Base-by-base conservation (phyloP, 257 asterid species). In the Solanum boliviense region DNA sequence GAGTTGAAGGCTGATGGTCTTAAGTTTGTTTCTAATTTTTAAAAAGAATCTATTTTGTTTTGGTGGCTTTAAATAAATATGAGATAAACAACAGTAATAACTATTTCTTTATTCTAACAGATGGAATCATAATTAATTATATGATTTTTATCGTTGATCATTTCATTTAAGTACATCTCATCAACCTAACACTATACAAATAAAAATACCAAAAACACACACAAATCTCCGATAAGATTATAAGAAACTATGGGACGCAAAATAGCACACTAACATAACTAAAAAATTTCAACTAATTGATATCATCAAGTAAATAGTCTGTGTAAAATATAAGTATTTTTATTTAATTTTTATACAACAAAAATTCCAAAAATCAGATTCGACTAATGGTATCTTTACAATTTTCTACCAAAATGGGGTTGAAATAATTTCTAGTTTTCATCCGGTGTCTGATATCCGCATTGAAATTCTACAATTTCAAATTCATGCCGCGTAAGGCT, bases 401-500 rank as follows among this genome's bases (percentile, higher is more conserved):
- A 41, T 78, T 78, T 41, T 78, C 16, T 35, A 34, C 18, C 46
- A 35, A 73, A 73, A 73, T 10, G 18, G 18, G 8, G 18, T 9
- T 18, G 29, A 4, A 34, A 34, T 62, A n/a, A 52, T 16, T 52
- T 44, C 0, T 16, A 44, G 15, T 41, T 39, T 52, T 0, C 9
- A 52, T 1, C 1, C 21, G 9, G 1, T 52, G 0, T 56, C 4
- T 56, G n/a, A 56, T 56, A 56, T 56, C 5, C 5, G 2, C 2
- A 20, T 20, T 7, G 2, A 0, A 7, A 0, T 20, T 0, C 5
- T 6, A 56, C 1, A 18, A 56, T 7, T 7, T 56, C 0, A 20
- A 0, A 56, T 56, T 56, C 65, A 0, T 16, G 1, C 2, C 10
- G 65, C 65, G 0, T 18, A 56, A 56, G 5, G 29, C 29, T 29